Conservation (phyloP, 257 asterid species). For the Scutellaria galericulata region DNA sequence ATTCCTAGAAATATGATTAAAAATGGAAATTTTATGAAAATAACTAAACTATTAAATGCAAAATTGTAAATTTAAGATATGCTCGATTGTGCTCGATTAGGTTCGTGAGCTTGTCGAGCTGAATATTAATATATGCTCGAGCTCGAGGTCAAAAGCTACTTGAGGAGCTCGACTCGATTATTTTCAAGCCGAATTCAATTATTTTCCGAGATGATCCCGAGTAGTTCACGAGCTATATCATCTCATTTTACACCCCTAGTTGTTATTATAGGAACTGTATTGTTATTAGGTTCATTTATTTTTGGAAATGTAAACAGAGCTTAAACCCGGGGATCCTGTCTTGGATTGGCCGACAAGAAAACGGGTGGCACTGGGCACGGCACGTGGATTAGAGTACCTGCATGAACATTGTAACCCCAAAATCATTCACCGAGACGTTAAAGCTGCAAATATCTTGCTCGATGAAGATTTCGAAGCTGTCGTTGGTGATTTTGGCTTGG, state of each 20-base stretch:
- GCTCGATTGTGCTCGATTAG: no score
- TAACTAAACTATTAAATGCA: no score
- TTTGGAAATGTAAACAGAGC: constrained; percentile 57
- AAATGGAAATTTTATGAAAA: no score
- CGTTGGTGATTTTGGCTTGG: constrained; percentile 97
- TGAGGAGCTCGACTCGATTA: no score
- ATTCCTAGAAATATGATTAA: no score
- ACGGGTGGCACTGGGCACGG: constrained; percentile 86
- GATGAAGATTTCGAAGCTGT: constrained; percentile 96
- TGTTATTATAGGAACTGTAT: background rate
- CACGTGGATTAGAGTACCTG: constrained; percentile 93
- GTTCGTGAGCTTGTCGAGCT: no score
- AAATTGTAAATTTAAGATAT: no score
- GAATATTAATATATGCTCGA: no score
- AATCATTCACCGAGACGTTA: constrained; percentile 93
- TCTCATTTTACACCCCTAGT: background rate
- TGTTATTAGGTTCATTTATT: constrained; percentile 9
- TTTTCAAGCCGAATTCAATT: no score
- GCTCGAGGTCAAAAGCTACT: no score
- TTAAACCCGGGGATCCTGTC: constrained; percentile 81
- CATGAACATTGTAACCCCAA: constrained; percentile 97
- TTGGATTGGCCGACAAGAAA: constrained; percentile 88
- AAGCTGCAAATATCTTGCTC: constrained; percentile 95
- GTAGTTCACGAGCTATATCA: no score
- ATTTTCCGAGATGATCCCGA: no score